Evolutionary conservation across 1,139 yeast genomes (phyloP).

Genomic region (Nematodospora anomalae): DNA sequence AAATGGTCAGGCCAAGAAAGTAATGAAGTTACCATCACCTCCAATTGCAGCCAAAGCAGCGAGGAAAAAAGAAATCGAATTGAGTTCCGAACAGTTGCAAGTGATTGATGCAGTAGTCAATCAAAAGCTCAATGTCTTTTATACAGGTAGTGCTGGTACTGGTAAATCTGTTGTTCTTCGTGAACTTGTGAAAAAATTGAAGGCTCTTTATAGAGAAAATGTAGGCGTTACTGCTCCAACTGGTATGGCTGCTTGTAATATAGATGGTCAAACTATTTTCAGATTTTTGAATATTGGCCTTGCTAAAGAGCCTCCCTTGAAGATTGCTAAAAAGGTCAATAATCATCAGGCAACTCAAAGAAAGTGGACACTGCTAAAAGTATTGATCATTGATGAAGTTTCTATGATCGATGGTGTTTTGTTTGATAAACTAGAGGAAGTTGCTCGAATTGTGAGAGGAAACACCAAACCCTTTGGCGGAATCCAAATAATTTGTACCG

Average conservation of each 20-base stretch:
- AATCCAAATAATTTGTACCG: slow-evolving; percentile 72
- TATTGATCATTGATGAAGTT: slow-evolving; percentile 74
- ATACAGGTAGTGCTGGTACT: slow-evolving; percentile 84
- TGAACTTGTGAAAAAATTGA: slow-evolving; percentile 50
- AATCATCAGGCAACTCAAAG: slow-evolving; percentile 43
- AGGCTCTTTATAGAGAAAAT: slow-evolving; percentile 34
- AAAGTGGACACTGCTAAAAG: slow-evolving; percentile 63
- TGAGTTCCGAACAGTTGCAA: slow-evolving; percentile 62
- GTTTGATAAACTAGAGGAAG: slow-evolving; percentile 60
- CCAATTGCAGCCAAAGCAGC: background rate
- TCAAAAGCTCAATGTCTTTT: slow-evolving; percentile 56
- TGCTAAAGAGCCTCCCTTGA: slow-evolving; percentile 52
- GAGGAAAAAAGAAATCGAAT: slow-evolving; percentile 4
- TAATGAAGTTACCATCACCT: slow-evolving; percentile 14
- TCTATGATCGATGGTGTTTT: slow-evolving; percentile 77
- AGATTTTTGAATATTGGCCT: slow-evolving; percentile 77
- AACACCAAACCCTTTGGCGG: slow-evolving; percentile 69
- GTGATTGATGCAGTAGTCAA: slow-evolving; percentile 67
- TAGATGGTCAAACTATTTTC: slow-evolving; percentile 82
- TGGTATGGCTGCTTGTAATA: slow-evolving; percentile 86
- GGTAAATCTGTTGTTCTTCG: slow-evolving; percentile 77
- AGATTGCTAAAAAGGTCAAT: slow-evolving; percentile 46
- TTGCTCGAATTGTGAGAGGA: slow-evolving; percentile 57
- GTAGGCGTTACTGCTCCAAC: slow-evolving; percentile 91
- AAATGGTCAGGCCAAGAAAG: slow-evolving; percentile 24